phyloP scores from a whole-genome alignment of 345 rosid species.

The Hirschfeldia incana region DNA sequence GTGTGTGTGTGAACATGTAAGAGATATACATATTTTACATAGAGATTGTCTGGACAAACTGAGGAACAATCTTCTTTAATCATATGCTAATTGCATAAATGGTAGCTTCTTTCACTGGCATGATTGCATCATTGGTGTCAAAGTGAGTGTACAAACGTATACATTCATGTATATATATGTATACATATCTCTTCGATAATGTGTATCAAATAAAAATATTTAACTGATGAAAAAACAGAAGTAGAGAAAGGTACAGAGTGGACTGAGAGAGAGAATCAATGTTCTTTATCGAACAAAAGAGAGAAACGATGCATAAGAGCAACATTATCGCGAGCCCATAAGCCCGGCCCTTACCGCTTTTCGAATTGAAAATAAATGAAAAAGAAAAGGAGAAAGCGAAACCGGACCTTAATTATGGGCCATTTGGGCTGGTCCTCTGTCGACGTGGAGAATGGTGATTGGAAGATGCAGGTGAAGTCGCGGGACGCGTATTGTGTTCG shows the following conservation, averaged over 20 bases:
- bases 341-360: too few species aligned
- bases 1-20: neutral
- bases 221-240: constrained; percentile 39
- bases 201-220: neutral
- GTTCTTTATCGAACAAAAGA: constrained; percentile 43
- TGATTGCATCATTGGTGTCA: constrained; percentile 29
- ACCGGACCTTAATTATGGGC: too few species aligned
- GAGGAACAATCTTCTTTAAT: constrained; percentile 35
- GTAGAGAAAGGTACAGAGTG: constrained; percentile 45
- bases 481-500: too few species aligned
- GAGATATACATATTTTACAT: constrained; percentile 15
- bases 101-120: constrained; percentile 5
- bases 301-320: constrained; percentile 30
- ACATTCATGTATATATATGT: constrained; percentile 5
- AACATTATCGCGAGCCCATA: too few species aligned
- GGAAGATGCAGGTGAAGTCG: too few species aligned
- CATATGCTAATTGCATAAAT: constrained; percentile 17
- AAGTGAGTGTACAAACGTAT: constrained; percentile 36
- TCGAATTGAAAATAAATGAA: too few species aligned
- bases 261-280: constrained; percentile 49
- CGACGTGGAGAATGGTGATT: too few species aligned
- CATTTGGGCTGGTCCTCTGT: too few species aligned
- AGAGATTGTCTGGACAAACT: constrained; percentile 37
- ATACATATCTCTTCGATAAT: neutral
- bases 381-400: too few species aligned